phyloP scores from a whole-genome alignment of 2,329 filamentous ascomycete genomes.

The Talaromyces amestolkiae region DNA sequence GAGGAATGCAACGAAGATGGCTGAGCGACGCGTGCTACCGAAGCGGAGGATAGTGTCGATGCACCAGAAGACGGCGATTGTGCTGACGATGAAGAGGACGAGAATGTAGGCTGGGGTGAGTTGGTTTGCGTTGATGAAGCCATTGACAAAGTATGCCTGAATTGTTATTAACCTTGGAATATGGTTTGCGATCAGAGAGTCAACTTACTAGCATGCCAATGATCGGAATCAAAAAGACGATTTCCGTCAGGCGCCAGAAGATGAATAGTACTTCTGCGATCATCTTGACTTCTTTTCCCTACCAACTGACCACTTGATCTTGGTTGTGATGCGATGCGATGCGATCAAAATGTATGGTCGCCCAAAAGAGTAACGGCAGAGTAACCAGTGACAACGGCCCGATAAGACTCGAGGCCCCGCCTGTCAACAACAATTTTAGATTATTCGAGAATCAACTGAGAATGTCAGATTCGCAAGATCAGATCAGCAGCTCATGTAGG shows the following conservation, averaged over 20 bases:
- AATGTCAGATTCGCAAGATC: background rate
- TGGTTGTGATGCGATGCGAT: background rate
- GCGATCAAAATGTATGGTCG: background rate
- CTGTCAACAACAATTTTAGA: background rate
- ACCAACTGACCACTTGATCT: background rate
- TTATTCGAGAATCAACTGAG: background rate
- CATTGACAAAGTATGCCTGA: conserved; percentile 59
- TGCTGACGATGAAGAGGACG: conserved; percentile 63
- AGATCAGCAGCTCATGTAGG: conserved; percentile 8
- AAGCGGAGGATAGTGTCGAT: conserved; percentile 61
- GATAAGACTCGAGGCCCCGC: conserved; percentile 10
- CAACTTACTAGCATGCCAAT: conserved; percentile 58
- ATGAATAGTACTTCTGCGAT: conserved; percentile 59
- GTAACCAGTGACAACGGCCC: conserved; percentile 10
- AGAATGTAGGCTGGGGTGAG: conserved; percentile 62
- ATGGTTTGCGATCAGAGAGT: background rate
- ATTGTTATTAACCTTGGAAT: background rate
- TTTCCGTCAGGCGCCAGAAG: conserved; percentile 60
- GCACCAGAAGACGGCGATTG: conserved; percentile 60
- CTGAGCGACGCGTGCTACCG: conserved; percentile 58
- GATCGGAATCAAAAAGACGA: conserved; percentile 61
- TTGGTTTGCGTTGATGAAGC: conserved; percentile 55
- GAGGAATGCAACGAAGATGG: conserved; percentile 58
- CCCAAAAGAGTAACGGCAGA: background rate
- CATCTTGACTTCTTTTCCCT: conserved; percentile 36